Evolutionary conservation across 1,284 basidiomycete species (phyloP).

Genomic region (Sutorius eximius): DNA sequence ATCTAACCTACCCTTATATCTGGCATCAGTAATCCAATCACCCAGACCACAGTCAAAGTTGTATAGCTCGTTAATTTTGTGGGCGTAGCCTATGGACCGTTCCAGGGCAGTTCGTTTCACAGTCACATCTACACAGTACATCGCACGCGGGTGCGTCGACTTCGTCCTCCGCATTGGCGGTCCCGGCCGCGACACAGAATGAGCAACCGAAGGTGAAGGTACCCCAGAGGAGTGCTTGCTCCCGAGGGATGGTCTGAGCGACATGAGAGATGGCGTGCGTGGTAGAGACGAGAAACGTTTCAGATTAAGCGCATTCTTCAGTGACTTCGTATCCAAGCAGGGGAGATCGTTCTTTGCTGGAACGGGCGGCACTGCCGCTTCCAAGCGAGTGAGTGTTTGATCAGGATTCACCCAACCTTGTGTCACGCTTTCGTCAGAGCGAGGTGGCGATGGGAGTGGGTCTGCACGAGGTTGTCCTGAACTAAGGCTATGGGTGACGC

Average conservation of each 20-base stretch:
- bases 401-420: constrained; percentile 21
- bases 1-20: constrained; percentile 49
- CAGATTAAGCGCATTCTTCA: constrained; percentile 35
- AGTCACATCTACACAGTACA: constrained; percentile 72
- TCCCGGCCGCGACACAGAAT: constrained; percentile 15
- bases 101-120: constrained; percentile 63
- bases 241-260: constrained; percentile 26
- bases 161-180: constrained; percentile 41
- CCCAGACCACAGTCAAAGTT: constrained; percentile 75
- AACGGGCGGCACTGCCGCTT: constrained; percentile 32
- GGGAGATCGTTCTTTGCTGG: constrained; percentile 32
- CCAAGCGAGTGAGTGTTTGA: constrained; percentile 18
- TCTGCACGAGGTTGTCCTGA: constrained; percentile 14
- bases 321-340: constrained; percentile 23
- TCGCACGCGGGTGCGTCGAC: constrained; percentile 65
- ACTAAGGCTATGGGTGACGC: constrained; percentile 7
- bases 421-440: constrained; percentile 22
- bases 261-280: constrained; percentile 51
- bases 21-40: constrained; percentile 70
- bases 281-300: constrained; percentile 65
- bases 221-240: constrained; percentile 40
- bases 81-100: constrained; percentile 74
- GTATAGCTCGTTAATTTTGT: constrained; percentile 82
- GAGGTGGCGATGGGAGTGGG: constrained; percentile 17
- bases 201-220: constrained; percentile 40